Conservation (phyloP, 2,329 filamentous ascomycete genomes). For the Helminthosporium solani region DNA sequence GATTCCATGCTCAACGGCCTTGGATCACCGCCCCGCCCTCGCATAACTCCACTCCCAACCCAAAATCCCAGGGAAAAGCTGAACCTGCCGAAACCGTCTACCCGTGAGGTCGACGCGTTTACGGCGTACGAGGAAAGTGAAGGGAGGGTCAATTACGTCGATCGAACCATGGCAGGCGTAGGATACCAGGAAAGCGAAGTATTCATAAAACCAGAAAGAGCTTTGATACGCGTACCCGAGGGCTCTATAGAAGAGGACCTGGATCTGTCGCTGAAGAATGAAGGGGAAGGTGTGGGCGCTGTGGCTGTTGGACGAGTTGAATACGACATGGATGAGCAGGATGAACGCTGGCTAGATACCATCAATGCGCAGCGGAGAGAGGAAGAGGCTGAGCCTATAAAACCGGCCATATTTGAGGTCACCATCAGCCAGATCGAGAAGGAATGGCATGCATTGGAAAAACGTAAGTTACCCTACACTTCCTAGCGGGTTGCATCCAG, state of each 20-base stretch:
- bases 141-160: constrained; percentile 85
- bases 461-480: constrained; percentile 53
- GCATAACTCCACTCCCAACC: constrained; percentile 73
- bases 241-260: constrained; percentile 64
- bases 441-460: constrained; percentile 95
- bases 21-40: constrained; percentile 60
- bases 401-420: constrained; percentile 92
- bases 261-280: constrained; percentile 57
- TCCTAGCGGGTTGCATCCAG: background rate
- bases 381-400: constrained; percentile 77
- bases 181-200: constrained; percentile 95
- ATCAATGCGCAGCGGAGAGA: constrained; percentile 76
- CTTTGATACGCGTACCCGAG: constrained; percentile 64
- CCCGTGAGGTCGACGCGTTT: constrained; percentile 76
- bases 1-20: constrained; percentile 63
- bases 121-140: constrained; percentile 80
- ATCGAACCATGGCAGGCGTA: constrained; percentile 92
- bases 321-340: constrained; percentile 99
- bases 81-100: constrained; percentile 74
- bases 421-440: constrained; percentile 99
- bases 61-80: constrained; percentile 79
- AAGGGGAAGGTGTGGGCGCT: constrained; percentile 58
- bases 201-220: constrained; percentile 74
- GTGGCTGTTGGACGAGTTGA: constrained; percentile 75
- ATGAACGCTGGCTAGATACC: constrained; percentile 90